Conservation (phyloP, 805 yeast genomes). For the Nakazawaea ernobii region DNA sequence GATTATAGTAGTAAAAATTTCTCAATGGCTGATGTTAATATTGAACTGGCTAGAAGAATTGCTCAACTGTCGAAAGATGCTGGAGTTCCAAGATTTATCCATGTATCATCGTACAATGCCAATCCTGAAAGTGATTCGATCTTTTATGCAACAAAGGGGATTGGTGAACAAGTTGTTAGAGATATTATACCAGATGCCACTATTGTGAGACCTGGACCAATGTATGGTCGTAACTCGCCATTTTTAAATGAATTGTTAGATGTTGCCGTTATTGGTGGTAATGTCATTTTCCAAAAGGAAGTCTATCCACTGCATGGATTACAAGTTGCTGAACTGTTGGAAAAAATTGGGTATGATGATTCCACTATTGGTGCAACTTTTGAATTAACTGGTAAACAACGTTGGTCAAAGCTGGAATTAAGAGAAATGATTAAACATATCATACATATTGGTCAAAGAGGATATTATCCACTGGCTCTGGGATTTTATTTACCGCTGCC, state of each 20-base stretch:
- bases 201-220: constrained; percentile 79
- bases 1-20: constrained; percentile 75
- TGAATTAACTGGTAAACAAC: constrained; percentile 72
- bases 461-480: constrained; percentile 29
- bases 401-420: constrained; percentile 54
- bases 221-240: constrained; percentile 70
- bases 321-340: constrained; percentile 77
- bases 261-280: constrained; percentile 51
- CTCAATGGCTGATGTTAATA: constrained; percentile 75
- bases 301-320: constrained; percentile 68
- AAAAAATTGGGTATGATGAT: constrained; percentile 75
- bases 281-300: constrained; percentile 61
- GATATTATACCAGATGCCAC: constrained; percentile 70
- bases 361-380: constrained; percentile 69
- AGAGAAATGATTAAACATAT: constrained; percentile 60
- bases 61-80: constrained; percentile 66
- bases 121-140: constrained; percentile 59
- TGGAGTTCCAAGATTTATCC: constrained; percentile 68
- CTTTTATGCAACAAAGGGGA: constrained; percentile 75
- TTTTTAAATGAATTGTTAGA: constrained; percentile 59
- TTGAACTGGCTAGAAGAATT: constrained; percentile 72
- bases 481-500: constrained; percentile 35
- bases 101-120: constrained; percentile 78
- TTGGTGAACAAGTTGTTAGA: constrained; percentile 67
- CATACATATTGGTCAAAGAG: constrained; percentile 28